Evolutionary conservation across 2,329 filamentous ascomycete genomes (phyloP), one percentile per base, ranked within the genome.

Genomic region (Aspergillus quadricinctus): DNA sequence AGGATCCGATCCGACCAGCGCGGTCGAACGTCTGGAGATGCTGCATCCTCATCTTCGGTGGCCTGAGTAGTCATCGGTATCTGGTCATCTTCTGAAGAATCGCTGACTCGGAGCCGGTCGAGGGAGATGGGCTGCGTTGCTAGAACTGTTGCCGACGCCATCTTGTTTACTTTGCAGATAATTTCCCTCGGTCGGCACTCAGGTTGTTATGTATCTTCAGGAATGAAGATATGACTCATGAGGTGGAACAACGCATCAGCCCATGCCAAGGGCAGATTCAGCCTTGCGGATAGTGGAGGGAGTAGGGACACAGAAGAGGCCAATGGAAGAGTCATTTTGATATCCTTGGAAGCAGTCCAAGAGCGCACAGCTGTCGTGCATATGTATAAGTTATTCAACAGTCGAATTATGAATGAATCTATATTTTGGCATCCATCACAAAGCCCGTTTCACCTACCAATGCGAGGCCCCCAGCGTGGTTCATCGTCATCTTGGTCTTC

Each of bases 361-460:
- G 31, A 35, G 4, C 10, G 3, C 29, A 31, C 11, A 10, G 28
- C 27, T 8, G 6, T 8, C 27, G 7, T 28, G 8, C 28, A 29
- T 29, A 29, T 29, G 10, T 29, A 29, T 29, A 10, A 29, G 28
- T 29, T 10, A 9, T 9, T 9, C 28, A 29, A 5, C 25, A 7
- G 25, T 27, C 25, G 25, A 27, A 4, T 3, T 6, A 27, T 27
- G 25, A 27, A 5, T 27, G 25, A 7, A 27, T 27, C 25, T 3
- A 27, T 29, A 3, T 7, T 10, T 29, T 29, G 2, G 8, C 28
- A 29, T 29, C 41, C 3, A 35, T 49, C 29, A 48, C 53, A 28
- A 55, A 52, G 29, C 53, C 53, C 11, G 40, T 23, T n/a, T 51
- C 53, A 3, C 19, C 21, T 25, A 52, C 53, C 10, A 49, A 55